These are phyloP conservation scores for Phytophthora brassicae DNA, from an alignment of 352 stramenopile genomes.

Conservation along the genomic window DNA sequence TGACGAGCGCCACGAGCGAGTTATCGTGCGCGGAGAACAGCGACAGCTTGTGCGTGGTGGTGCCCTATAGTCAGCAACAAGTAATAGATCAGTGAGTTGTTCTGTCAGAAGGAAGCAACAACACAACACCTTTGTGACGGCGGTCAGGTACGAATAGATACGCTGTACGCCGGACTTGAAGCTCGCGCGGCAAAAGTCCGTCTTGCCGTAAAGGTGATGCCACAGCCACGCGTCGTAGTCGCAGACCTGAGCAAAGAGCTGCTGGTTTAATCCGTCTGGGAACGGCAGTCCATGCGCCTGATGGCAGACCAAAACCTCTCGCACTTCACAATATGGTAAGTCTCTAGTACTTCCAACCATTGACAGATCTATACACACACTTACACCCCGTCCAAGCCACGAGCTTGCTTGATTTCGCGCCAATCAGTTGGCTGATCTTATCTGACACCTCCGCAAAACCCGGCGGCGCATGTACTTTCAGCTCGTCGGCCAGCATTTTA, in stretches of 20 bases:
- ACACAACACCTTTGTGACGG: slow-evolving; percentile 39
- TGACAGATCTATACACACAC: slow-evolving; percentile 12
- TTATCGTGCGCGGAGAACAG: slow-evolving; percentile 84
- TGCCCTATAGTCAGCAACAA: slow-evolving; percentile 10
- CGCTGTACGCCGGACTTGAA: slow-evolving; percentile 58
- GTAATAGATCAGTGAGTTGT: background rate
- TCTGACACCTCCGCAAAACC: slow-evolving; percentile 40
- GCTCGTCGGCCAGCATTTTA: slow-evolving; percentile 49
- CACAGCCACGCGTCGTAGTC: slow-evolving; percentile 77
- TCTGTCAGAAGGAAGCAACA: no score
- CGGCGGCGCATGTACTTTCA: slow-evolving; percentile 47
- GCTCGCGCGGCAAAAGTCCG: slow-evolving; percentile 60
- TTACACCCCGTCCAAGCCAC: slow-evolving; percentile 73
- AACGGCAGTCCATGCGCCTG: slow-evolving; percentile 61
- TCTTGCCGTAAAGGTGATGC: slow-evolving; percentile 72
- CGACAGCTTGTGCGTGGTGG: slow-evolving; percentile 51
- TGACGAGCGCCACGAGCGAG: slow-evolving; percentile 70
- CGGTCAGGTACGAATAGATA: slow-evolving; percentile 53
- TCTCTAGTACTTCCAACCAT: background rate
- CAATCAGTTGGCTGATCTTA: slow-evolving; percentile 50
- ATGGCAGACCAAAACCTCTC: slow-evolving; percentile 70
- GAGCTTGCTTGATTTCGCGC: slow-evolving; percentile 31
- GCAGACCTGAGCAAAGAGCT: slow-evolving; percentile 64
- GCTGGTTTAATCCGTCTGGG: slow-evolving; percentile 50
- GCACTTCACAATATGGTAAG: slow-evolving; percentile 43